These are phyloP conservation scores for Murraya koenigii DNA, from an alignment of 345 rosid genomes.

Conservation along the genomic window DNA sequence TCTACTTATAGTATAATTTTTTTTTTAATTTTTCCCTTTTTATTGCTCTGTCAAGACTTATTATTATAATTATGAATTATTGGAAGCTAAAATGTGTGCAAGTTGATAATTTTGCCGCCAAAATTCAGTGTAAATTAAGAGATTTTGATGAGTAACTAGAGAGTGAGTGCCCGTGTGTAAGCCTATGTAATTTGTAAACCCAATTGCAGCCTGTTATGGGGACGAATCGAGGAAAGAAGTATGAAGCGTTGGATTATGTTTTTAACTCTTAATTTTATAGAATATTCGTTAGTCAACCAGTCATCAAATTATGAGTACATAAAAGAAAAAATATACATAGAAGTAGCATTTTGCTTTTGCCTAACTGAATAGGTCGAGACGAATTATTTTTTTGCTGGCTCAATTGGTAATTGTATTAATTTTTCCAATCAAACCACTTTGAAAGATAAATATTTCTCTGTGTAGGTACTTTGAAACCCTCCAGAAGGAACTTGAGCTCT, in stretches of 20 bases:
- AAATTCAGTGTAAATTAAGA: no score
- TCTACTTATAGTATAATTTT: not conserved
- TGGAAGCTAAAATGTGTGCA: no score
- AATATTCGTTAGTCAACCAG: no score
- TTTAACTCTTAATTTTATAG: no score
- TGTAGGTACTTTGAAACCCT: slow-evolving; percentile 74
- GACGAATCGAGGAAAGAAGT: no score
- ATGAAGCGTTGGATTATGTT: no score
- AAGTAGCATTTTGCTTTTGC: not conserved
- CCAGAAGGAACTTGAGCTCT: slow-evolving; percentile 77
- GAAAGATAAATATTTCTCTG: not conserved
- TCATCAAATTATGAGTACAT: not conserved
- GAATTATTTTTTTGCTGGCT: not conserved
- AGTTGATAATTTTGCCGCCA: no score
- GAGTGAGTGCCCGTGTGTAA: not conserved
- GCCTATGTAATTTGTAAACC: not conserved
- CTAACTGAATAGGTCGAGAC: not conserved
- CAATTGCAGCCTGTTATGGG: no score
- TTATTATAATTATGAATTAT: no score
- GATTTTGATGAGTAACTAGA: not conserved
- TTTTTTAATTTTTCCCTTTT: not conserved
- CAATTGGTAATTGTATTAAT: not conserved
- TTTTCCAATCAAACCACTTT: not conserved
- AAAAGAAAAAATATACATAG: not conserved
- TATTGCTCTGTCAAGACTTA: no score